Evolutionary conservation across 164 flowering plant species (phyloP).

Genomic region (Kingdonia uniflora): DNA sequence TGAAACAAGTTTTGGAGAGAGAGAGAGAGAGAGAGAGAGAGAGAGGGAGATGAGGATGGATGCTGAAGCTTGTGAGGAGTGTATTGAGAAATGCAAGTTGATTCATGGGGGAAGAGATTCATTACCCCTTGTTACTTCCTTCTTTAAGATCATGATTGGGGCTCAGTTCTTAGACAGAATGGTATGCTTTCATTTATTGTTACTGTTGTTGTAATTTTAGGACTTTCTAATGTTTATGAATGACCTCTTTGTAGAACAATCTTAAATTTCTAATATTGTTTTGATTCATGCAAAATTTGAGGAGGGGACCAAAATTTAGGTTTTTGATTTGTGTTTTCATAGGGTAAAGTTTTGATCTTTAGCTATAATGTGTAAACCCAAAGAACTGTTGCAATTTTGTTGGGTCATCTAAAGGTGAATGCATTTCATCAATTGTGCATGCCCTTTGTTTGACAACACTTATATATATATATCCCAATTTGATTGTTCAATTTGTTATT

Average conservation of each 20-base stretch:
- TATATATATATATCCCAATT: too few species aligned
- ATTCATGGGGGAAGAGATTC: slow-evolving; percentile 16
- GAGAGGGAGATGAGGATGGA: background rate
- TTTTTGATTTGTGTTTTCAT: background rate
- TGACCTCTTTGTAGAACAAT: too few species aligned
- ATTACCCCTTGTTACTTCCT: slow-evolving; percentile 10
- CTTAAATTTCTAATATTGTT: too few species aligned
- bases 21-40: background rate
- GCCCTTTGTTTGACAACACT: background rate
- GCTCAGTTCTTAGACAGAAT: background rate
- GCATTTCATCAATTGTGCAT: too few species aligned
- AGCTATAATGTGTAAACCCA: background rate
- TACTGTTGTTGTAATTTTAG: too few species aligned
- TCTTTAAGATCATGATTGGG: slow-evolving; percentile 24
- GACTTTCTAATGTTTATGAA: too few species aligned
- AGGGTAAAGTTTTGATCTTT: background rate
- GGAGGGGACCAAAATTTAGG: too few species aligned
- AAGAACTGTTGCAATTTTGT: background rate
- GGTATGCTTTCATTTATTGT: too few species aligned
- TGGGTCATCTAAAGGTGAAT: background rate
- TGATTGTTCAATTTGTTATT: too few species aligned
- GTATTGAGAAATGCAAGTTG: slow-evolving; percentile 9
- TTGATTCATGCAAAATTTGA: too few species aligned
- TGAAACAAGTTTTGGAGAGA: background rate
- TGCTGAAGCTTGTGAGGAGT: slow-evolving; percentile 15